Evolutionary conservation across 169 alveolate genomes (phyloP).

Genomic region (Cryptosporidium sp.): DNA sequence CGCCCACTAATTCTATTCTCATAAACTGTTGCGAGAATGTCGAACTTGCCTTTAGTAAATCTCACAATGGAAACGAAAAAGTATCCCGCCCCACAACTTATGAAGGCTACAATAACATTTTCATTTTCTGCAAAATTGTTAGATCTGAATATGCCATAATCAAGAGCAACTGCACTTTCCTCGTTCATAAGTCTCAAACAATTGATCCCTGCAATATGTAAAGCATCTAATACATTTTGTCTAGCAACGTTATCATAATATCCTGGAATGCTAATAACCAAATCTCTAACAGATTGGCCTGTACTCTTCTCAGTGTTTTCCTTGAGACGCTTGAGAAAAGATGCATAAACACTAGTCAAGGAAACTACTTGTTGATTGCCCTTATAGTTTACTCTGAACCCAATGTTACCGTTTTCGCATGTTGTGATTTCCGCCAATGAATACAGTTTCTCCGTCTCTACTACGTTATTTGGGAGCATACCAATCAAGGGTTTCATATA

Average conservation of each 20-base stretch:
- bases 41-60: constrained; percentile 89
- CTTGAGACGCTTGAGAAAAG: constrained; percentile 46
- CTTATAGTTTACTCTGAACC: constrained; percentile 75
- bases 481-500: constrained; percentile 90
- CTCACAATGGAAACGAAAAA: constrained; percentile 90
- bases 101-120: constrained; percentile 93
- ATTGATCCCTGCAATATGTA: constrained; percentile 92
- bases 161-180: constrained; percentile 95
- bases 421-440: constrained; percentile 48
- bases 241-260: constrained; percentile 70
- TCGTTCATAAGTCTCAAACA: constrained; percentile 94
- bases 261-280: constrained; percentile 71
- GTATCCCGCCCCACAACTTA: constrained; percentile 95
- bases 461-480: constrained; percentile 77
- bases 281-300: constrained; percentile 53
- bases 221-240: constrained; percentile 89
- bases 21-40: constrained; percentile 91
- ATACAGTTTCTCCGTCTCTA: constrained; percentile 24
- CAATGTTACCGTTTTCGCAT: constrained; percentile 80
- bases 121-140: constrained; percentile 90
- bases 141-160: constrained; percentile 96
- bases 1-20: constrained; percentile 96
- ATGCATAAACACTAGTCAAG: constrained; percentile 63
- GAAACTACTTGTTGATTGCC: constrained; percentile 27
- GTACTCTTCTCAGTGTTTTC: constrained; percentile 74